Evolutionary conservation across 2,329 filamentous ascomycete genomes (phyloP).

Genomic region (Curvularia hawaiiensis): DNA sequence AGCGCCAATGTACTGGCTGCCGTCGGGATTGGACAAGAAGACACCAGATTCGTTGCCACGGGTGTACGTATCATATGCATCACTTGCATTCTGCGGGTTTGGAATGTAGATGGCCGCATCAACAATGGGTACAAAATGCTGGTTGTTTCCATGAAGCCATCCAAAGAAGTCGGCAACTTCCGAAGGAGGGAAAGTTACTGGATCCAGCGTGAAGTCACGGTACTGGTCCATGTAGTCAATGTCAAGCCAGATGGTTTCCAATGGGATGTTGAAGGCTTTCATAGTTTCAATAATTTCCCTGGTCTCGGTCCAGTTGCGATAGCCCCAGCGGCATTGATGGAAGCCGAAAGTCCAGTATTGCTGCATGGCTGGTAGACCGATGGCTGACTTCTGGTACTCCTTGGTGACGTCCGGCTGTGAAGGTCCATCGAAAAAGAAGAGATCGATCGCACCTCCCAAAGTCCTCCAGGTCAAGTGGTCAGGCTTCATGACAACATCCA

Average conservation of each 20-base stretch:
- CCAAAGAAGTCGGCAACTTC: slow-evolving; percentile 59
- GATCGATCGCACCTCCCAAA: slow-evolving; percentile 76
- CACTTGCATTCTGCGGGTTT: slow-evolving; percentile 70
- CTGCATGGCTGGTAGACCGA: slow-evolving; percentile 77
- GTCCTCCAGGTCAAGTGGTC: slow-evolving; percentile 73
- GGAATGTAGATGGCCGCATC: slow-evolving; percentile 73
- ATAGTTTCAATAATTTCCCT: slow-evolving; percentile 62
- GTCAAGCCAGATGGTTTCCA: slow-evolving; percentile 55
- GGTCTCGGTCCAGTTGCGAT: slow-evolving; percentile 72
- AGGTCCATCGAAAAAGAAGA: slow-evolving; percentile 80
- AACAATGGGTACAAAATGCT: slow-evolving; percentile 66
- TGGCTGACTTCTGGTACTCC: slow-evolving; percentile 69
- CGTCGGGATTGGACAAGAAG: slow-evolving; percentile 61
- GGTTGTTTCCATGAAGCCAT: slow-evolving; percentile 58
- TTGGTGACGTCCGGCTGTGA: slow-evolving; percentile 70
- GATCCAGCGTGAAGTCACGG: slow-evolving; percentile 64
- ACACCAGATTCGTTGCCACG: slow-evolving; percentile 56
- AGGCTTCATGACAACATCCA: slow-evolving; percentile 70
- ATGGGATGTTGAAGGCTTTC: slow-evolving; percentile 60
- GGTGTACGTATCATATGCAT: slow-evolving; percentile 59
- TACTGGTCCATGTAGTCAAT: slow-evolving; percentile 53
- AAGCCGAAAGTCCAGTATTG: slow-evolving; percentile 80
- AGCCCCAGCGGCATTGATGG: slow-evolving; percentile 86
- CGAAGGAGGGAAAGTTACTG: slow-evolving; percentile 56
- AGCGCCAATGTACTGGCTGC: slow-evolving; percentile 59